Evolutionary conservation across 768 basidiomycete genomes (phyloP), one percentile per base, ranked within the genome.

Genomic region (Pleurotus tuoliensis): DNA sequence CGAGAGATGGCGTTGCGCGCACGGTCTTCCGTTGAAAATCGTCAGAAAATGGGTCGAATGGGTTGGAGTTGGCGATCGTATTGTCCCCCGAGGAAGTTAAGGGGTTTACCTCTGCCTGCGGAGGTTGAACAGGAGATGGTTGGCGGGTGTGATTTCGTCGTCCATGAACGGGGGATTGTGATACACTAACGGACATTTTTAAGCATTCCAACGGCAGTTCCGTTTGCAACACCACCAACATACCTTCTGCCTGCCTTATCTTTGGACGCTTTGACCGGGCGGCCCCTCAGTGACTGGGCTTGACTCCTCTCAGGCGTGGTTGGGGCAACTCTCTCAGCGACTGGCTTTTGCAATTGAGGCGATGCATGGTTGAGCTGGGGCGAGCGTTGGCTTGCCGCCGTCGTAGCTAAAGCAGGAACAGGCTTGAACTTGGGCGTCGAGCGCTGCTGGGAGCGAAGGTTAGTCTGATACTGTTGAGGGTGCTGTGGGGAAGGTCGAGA

Each of bases 21-120:
- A 55, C 11, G 20, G 56, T 44, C 44, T 58, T 54, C n/a, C n/a
- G 20, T 22, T 44, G 57, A 63, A 56, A 59, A 61, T 71, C 63
- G 58, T 73, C 62, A 64, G 70, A 37, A 66, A 72, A 74, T 59
- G 77, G 79, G 63, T 80, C 80, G 48, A 75, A 76, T 47, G 74
- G 64, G 67, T 85, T 85, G 40, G 77, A 73, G 3, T 74, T 20
- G 71, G 57, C 77, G 48, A 41, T 55, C 39, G 34, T 24, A 39
- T 41, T 47, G 48, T 24, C 47, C 15, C 11, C 20, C 11, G 78
- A 49, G 67, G 61, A 27, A 70, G 58, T 49, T 73, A 69, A 56
- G 73, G 69, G 55, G 62, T 59, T 59, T 70, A 68, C 80, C 82
- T 87, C 87, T 82, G 79, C 84, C 81, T 87, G 85, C 80, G 83